Percentiles rank a stretch among this genome's conserved stretches.
phyloP scores from a whole-genome alignment of 768 basidiomycete genomes.

The Rhodosporidiobolus sp. region DNA sequence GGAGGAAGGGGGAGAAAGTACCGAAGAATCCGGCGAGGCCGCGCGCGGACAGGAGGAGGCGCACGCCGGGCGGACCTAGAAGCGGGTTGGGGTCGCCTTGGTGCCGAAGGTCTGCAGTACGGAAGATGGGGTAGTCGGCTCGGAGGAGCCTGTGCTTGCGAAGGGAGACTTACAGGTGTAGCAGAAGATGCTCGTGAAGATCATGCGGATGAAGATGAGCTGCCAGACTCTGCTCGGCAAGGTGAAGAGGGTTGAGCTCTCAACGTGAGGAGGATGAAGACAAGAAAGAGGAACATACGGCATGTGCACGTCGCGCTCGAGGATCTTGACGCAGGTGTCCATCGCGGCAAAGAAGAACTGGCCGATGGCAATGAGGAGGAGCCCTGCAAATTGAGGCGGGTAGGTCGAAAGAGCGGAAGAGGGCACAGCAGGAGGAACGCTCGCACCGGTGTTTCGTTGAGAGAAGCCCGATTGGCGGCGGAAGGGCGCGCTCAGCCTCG shows the following conservation, averaged over 20 bases:
- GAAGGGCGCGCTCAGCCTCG: background rate
- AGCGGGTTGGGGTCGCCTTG: slow-evolving; percentile 54
- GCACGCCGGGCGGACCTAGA: slow-evolving; percentile 67
- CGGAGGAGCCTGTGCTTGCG: too few species aligned
- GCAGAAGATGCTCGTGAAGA: slow-evolving; percentile 12
- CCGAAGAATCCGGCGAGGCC: slow-evolving; percentile 73
- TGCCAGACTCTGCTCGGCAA: slow-evolving; percentile 1
- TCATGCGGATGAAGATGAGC: slow-evolving; percentile 32
- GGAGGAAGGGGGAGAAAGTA: background rate
- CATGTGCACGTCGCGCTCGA: background rate
- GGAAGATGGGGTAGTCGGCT: too few species aligned
- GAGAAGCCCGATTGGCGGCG: background rate
- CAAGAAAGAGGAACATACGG: background rate
- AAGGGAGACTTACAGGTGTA: background rate
- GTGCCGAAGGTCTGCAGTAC: background rate
- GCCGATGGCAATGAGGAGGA: slow-evolving; percentile 18
- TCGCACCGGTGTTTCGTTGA: background rate
- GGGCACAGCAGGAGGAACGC: background rate
- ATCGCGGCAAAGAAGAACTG: slow-evolving; percentile 29
- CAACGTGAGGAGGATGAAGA: too few species aligned
- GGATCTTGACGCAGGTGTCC: slow-evolving; percentile 26
- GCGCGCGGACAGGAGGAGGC: slow-evolving; percentile 58
- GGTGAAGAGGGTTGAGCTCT: background rate
- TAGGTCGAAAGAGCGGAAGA: background rate
- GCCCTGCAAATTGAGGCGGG: background rate